Conservation (phyloP, 768 basidiomycete genomes). For the Auriscalpium microsporum region DNA sequence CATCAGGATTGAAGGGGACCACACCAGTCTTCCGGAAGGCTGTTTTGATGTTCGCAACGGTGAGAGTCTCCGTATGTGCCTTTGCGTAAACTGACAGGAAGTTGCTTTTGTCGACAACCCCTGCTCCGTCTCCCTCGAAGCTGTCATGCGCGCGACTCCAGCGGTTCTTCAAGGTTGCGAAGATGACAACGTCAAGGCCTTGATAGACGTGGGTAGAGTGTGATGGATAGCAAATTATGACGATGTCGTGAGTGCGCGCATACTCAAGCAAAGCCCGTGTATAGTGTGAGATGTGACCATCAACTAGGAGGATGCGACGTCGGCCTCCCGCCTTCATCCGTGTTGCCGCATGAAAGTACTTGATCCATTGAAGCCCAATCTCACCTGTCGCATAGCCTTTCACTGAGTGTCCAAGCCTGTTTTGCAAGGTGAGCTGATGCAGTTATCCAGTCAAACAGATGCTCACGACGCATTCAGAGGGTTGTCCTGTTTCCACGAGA, state of each 20-base stretch:
- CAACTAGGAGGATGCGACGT: conserved; percentile 29
- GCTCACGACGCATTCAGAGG: conserved; percentile 32
- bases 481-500: conserved; percentile 33
- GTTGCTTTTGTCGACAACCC: conserved; percentile 21
- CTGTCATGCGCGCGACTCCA: conserved; percentile 4
- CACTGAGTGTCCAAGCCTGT: conserved; percentile 16
- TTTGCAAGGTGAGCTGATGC: neutral
- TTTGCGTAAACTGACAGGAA: conserved; percentile 28
- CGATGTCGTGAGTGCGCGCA: conserved; percentile 28
- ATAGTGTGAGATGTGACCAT: conserved; percentile 41
- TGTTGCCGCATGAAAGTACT: conserved; percentile 34
- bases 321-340: conserved; percentile 24
- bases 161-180: conserved; percentile 30
- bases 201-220: conserved; percentile 36
- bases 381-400: conserved; percentile 31
- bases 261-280: conserved; percentile 30
- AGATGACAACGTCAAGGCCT: conserved; percentile 37
- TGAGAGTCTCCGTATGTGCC: conserved; percentile 25
- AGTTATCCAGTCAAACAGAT: neutral
- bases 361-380: conserved; percentile 30
- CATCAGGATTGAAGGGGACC: conserved; percentile 26
- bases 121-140: conserved; percentile 1
- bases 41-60: conserved; percentile 20
- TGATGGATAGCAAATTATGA: conserved; percentile 36
- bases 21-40: conserved; percentile 27